Evolutionary conservation across 192 early-diverging fungal species (phyloP).

Genomic region (Endogone sp.): DNA sequence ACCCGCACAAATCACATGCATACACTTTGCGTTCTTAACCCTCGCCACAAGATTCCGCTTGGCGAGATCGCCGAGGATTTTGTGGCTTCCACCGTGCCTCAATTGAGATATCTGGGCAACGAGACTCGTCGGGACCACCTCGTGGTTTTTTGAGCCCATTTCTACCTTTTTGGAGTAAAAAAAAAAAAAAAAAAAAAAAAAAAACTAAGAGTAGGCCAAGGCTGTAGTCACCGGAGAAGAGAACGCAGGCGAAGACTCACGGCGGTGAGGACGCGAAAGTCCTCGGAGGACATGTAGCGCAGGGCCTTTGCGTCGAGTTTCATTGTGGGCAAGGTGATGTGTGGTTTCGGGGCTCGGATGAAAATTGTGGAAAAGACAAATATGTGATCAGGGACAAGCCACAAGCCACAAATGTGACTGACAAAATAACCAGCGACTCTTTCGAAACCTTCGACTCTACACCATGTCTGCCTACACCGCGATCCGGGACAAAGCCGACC

Average conservation of each 20-base stretch:
- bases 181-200: no score
- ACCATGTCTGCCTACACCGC: not conserved
- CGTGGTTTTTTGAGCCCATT: constrained; percentile 98
- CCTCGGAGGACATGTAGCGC: constrained; percentile 90
- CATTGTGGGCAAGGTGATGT: no score
- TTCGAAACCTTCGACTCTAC: no score
- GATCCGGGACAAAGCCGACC: not conserved
- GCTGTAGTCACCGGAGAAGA: not conserved
- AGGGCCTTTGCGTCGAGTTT: constrained; percentile 93
- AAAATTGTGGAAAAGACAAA: no score
- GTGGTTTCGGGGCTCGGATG: no score
- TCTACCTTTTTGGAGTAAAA: no score
- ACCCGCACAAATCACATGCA: constrained; percentile 30
- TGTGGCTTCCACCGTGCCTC: constrained; percentile 79
- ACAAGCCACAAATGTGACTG: no score
- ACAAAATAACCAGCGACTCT: no score
- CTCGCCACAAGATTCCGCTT: constrained; percentile 88
- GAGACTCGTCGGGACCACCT: constrained; percentile 90
- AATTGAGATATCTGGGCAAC: constrained; percentile 94
- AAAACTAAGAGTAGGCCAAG: not conserved
- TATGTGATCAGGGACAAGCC: no score
- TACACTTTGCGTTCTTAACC: constrained; percentile 79
- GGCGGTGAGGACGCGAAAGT: constrained; percentile 95
- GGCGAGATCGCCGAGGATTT: constrained; percentile 80
- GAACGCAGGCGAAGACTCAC: constrained; percentile 31